Evolutionary conservation across 108 stramenopile genomes (phyloP), one percentile per base, ranked within the genome.

Genomic region (Cyclotella atomus): DNA sequence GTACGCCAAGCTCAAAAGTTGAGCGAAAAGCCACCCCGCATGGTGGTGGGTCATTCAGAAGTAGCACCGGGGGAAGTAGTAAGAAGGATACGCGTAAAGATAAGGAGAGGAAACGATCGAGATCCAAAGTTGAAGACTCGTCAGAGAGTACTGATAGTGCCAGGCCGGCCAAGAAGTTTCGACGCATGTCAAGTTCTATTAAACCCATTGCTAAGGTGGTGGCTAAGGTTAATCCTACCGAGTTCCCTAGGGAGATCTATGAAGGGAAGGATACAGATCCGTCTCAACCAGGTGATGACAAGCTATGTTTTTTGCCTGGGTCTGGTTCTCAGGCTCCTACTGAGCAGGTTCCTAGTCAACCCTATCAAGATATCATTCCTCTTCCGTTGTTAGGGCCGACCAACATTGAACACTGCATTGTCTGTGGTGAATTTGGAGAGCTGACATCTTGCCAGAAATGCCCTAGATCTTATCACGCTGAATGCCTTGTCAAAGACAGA

Each of bases 201-300:
- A 21, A 59, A 21, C 7, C 19, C 17, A 44, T 0, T 62, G 1
- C 29, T 4, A 50, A 41, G 41, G 60, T 66, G 92, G 86, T 73
- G n/a, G n/a, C n/a, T 17, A 91, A 88, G 61, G 84, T 88, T 21
- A 84, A 82, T 25, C 81, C 80, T 5, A 59, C 81, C 8, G 92
- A 89, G 25, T 90, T 94, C 59, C 89, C 92, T 0, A 56, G 64
- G 35, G 92, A 94, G 75, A 33, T 85, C 47, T 63, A 33, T 65
- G 67, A 70, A 34, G 76, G 76, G 0, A 35, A 75, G 5, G 89
- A 94, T 59, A 36, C 83, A 12, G 83, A 88, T 52, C 86, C 88
- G 25, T 84, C 80, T 10, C 54, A 75, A 19, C 69, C 80, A 17
- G 70, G 81, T 23, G 89, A 88, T 61, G 84, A 86, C 47, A 59